A percentile compares a stretch with the other conserved stretches of the same genome.
Evolutionary conservation across 2,329 filamentous ascomycete species (phyloP).

Genomic region (Ramularia collo-cygni): DNA sequence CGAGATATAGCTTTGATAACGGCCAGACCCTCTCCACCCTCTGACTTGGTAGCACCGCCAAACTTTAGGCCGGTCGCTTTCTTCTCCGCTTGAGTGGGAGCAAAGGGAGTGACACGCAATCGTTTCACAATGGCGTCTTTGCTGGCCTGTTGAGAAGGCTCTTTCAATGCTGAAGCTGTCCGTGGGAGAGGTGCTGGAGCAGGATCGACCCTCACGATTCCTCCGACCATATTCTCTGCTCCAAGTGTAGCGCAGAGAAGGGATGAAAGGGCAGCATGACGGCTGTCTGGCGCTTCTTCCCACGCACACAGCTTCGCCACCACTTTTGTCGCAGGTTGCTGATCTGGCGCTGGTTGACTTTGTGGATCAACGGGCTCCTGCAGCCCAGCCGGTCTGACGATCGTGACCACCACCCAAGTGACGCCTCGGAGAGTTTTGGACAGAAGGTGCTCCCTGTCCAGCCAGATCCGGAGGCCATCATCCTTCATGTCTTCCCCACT

Average conservation of each 20-base stretch:
- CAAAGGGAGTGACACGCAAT: constrained; percentile 77
- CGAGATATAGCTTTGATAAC: constrained; percentile 67
- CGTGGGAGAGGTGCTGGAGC: constrained; percentile 66
- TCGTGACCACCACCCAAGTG: constrained; percentile 72
- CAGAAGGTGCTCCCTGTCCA: constrained; percentile 70
- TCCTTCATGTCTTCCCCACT: constrained; percentile 44
- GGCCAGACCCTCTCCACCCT: constrained; percentile 69
- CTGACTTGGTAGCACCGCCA: constrained; percentile 77
- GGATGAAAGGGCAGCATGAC: constrained; percentile 72
- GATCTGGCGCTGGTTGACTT: constrained; percentile 55
- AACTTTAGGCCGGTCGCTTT: constrained; percentile 65
- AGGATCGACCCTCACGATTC: constrained; percentile 78
- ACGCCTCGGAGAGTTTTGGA: constrained; percentile 67
- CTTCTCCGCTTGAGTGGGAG: constrained; percentile 47
- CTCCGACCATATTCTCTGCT: constrained; percentile 68
- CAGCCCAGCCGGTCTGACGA: constrained; percentile 75
- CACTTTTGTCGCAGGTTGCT: constrained; percentile 57
- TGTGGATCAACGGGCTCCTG: constrained; percentile 66
- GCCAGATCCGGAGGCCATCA: constrained; percentile 67
- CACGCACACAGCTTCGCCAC: constrained; percentile 70
- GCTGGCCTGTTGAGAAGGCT: constrained; percentile 28
- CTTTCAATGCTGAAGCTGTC: constrained; percentile 44
- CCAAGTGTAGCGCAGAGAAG: constrained; percentile 68
- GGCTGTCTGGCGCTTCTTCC: constrained; percentile 79
- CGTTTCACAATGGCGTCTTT: constrained; percentile 50